Base-by-base conservation (phyloP, 495 filamentous ascomycete genomes). In the Talaromyces nanjingensis region DNA sequence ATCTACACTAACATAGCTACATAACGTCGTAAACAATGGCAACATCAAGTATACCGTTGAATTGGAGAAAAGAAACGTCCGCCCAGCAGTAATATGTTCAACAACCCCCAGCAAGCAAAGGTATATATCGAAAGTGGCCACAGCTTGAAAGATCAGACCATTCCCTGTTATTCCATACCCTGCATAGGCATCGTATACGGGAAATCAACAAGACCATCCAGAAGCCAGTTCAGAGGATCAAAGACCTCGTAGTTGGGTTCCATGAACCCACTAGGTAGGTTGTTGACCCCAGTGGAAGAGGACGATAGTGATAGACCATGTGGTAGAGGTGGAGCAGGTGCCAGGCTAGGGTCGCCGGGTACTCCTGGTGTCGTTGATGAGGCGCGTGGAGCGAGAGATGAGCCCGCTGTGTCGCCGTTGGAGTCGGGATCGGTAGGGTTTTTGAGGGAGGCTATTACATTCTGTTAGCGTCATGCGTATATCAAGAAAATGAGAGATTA, bases 151-250 rank as follows among this genome's bases (percentile, higher is more conserved):
- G 12, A 24, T 64, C 63, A 64, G 3, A 71, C 72, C 63, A 78
- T 74, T 20, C 76, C 72, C 62, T 75, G 72, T 5, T 73, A 34
- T 63, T 81, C 77, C 68, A 81, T 70, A 16, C 75, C 77, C 9
- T 72, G 70, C 64, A 80, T 69, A 1, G 72, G 71, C 6, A 76
- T 75, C 47, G 74, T 74, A 62, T 89, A 91, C 60, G 91, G 91
- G 69, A 94, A 86, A 72, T 93, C 90, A 62, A 92, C 82, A 59
- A 92, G 76, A 22, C 89, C 89, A 69, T 97, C 92, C 56, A 97
- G 79, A 78, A 93, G 88, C 92, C 92, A 96, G 72, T 91, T 90
- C 69, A 96, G 77, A 1, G 92, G 90, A 76, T 97, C 92, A 71
- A 92, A 96, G 52, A 92, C 87, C 68, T 93, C 90, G 73, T 91